These are phyloP conservation scores for Microstroma glucosiphilum DNA, from an alignment of 1,284 basidiomycete genomes.

Conservation along the genomic window DNA sequence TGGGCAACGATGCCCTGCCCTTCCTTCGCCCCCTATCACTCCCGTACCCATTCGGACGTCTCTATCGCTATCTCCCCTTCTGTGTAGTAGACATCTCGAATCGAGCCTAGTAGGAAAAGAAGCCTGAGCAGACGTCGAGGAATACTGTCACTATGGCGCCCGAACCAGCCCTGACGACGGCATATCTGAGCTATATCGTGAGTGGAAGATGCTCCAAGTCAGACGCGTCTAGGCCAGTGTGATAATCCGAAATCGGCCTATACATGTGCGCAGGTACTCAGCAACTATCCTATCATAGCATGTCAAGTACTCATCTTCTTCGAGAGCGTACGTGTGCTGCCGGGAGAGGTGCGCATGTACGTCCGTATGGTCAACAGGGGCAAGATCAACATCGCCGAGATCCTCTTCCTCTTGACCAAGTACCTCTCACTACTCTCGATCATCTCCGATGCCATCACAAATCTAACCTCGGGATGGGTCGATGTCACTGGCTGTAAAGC, in stretches of 20 bases:
- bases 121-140: no score
- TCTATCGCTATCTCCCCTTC: no score
- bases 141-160: constrained; percentile 8
- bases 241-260: not conserved
- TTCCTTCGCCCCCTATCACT: no score
- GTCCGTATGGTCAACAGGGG: constrained; percentile 1
- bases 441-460: not conserved
- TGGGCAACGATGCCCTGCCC: no score
- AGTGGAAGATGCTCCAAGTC: not conserved
- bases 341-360: constrained; percentile 11
- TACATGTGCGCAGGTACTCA: not conserved
- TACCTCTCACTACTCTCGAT: not conserved
- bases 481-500: constrained; percentile 6
- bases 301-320: constrained; percentile 10
- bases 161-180: constrained; percentile 12
- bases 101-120: no score
- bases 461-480: not conserved
- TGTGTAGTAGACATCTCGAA: no score
- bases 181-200: not conserved
- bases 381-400: constrained; percentile 10
- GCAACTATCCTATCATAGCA: constrained; percentile 5
- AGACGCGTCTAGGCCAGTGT: not conserved
- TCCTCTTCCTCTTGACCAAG: constrained; percentile 11
- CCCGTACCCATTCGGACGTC: no score
- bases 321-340: constrained; percentile 7